Conservation (phyloP, 1,284 basidiomycete genomes). For the Cutaneotrichosporon sp. region DNA sequence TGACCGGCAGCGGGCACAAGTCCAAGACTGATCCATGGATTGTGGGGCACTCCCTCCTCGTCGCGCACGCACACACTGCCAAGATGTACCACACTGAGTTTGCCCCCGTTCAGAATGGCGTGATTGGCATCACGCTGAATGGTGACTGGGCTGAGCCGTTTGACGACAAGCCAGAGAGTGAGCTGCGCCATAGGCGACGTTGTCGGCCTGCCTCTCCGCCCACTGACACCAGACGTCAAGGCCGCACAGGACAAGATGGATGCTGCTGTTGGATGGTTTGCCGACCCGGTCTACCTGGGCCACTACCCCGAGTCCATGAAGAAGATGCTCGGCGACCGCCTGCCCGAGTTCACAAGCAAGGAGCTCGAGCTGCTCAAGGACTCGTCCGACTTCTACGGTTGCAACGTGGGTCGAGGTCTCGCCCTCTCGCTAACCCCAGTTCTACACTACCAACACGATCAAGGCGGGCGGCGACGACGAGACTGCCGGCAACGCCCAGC, state of each 20-base stretch:
- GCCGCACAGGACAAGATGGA: conserved; percentile 64
- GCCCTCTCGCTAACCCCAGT: conserved; percentile 54
- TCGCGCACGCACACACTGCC: conserved; percentile 63
- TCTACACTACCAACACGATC: conserved; percentile 66
- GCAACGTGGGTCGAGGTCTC: conserved; percentile 20
- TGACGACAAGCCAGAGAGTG: conserved; percentile 61
- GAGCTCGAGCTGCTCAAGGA: conserved; percentile 60
- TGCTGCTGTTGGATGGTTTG: conserved; percentile 54
- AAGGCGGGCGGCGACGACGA: conserved; percentile 51
- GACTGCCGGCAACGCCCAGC: conserved; percentile 58
- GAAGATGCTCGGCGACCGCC: conserved; percentile 58
- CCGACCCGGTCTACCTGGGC: conserved; percentile 69
- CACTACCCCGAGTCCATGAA: conserved; percentile 62
- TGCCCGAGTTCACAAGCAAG: conserved; percentile 62
- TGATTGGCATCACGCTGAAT: conserved; percentile 70
- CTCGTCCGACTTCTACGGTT: conserved; percentile 29
- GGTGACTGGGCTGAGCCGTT: conserved; percentile 66
- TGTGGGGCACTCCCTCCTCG: conserved; percentile 63
- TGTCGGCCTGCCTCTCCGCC: too few relatives aligned
- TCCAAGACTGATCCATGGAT: conserved; percentile 67
- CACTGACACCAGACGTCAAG: conserved; percentile 54
- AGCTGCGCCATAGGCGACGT: conserved; percentile 25
- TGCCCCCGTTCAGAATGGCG: conserved; percentile 47
- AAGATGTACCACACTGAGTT: conserved; percentile 62
- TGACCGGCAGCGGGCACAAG: conserved; percentile 54